Evolutionary conservation across 176 grass and related monocot genomes (phyloP), one percentile per base, ranked within the genome.

Genomic region (Bothriochloa decipiens): DNA sequence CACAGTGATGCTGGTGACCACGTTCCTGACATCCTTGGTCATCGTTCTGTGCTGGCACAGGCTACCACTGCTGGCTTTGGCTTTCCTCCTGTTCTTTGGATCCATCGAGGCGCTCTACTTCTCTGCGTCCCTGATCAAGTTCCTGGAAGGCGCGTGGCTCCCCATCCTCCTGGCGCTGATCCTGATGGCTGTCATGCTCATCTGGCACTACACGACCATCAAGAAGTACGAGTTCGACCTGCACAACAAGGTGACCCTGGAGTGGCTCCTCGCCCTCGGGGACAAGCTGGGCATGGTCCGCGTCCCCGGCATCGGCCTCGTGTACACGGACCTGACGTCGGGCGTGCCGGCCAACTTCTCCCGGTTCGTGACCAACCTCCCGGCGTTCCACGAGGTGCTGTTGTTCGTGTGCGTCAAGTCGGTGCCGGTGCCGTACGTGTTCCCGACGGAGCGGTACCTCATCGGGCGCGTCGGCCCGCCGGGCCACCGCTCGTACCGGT

Each of bases 341-440:
- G 96, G 96, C 15, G 82, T 99, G 6, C 96, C 96, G 18, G 93
- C 96, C 60, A 99, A 99, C 80, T 99, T 99, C 89, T 99, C 96
- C 63, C 91, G 87, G 72, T 99, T 99, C 15, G 96, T 99, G 3
- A 99, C 96, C 39, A 99, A 99, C 86, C 94, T 99, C 16, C 96
- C 96, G 11, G 96, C 96, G 25, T 99, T 96, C 88, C 96, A 99
- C 52, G 78, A 43, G 17, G 85, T 96, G 61, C 89, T 99, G 18
- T 93, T 99, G 69, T 94, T 99, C 84, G 93, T 99, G 20, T 99
- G 96, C 65, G 91, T 99, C 73, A 99, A 99, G 83, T 90, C 82
- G 16, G 93, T 99, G 32, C 91, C 96, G 0, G 96, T 99, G 78
- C 91, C 96, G 25, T 83, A 96, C 36, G 91, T 99, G 43, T 87